Base-by-base conservation (phyloP, 768 basidiomycete species). In the Mycena latifolia region DNA sequence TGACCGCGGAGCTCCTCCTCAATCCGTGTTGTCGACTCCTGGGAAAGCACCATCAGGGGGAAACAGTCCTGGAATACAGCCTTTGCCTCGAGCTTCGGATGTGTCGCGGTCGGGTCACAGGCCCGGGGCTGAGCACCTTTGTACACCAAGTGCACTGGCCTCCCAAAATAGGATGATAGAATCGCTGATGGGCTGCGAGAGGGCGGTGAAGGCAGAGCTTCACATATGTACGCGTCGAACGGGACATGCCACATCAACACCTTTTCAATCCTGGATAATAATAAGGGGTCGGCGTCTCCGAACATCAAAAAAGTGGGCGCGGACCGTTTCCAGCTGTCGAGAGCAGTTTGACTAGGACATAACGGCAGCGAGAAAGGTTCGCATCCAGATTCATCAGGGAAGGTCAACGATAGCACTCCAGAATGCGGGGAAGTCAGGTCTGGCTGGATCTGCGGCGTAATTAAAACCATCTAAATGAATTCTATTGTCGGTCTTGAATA, bases 161-260 rank as follows among this genome's bases (percentile, higher is more conserved):
- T 84, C 25, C 81, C 86, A 65, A 93, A 80, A 77, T 88, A 93
- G 55, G 82, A 76, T 5, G 89, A 91, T 46, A 93, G 76, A 47
- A 86, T 82, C 9, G 72, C 74, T 9, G 91, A 89, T 17, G 88
- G 86, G 18, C 84, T 79, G 41, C 78, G 80, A 48, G 75, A 76
- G 46, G 61, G 69, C 68, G 24, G 77, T 60, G 47, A 66, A 46
- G 70, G 60, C 41, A 81, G 55, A 1, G 86, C 76, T 72, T 87
- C 81, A 53, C 86, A 89, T 65, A 94, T 83, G 75, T 89, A 90
- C 4, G 89, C 92, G 70, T 94, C 90, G 15, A 92, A 71, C n/a
- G 79, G 76, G 10, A 76, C 73, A 14, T 74, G 76, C 81, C 85
- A 89, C 46, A 93, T 77, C 10, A 71, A 78, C 18, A 91, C 76